Conservation (phyloP, 306 rosid genomes). For the Begonia masoniana region DNA sequence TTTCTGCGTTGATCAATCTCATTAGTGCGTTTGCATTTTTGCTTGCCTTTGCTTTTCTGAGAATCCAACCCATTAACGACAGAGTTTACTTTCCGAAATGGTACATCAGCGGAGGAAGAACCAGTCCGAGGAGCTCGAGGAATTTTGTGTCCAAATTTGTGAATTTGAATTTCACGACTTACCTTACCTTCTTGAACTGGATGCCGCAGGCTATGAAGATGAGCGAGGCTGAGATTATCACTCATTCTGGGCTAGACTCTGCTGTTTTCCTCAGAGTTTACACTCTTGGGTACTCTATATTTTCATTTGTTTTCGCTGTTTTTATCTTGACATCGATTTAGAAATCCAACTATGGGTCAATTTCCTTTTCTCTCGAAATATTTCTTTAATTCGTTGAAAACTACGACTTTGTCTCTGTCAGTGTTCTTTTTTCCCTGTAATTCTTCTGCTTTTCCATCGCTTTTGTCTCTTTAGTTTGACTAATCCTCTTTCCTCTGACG, state of each 20-base stretch:
- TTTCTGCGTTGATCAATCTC: slow-evolving; percentile 73
- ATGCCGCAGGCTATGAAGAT: slow-evolving; percentile 89
- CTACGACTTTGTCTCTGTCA: too few relatives aligned
- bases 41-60: slow-evolving; percentile 75
- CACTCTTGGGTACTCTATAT: slow-evolving; percentile 51
- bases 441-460: too few relatives aligned
- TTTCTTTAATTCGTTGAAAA: too few relatives aligned
- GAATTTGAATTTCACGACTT: slow-evolving; percentile 66
- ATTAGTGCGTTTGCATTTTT: slow-evolving; percentile 61
- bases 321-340: too few relatives aligned
- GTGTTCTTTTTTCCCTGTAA: too few relatives aligned
- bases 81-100: slow-evolving; percentile 89
- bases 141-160: slow-evolving; percentile 76
- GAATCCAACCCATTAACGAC: slow-evolving; percentile 87
- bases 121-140: slow-evolving; percentile 48
- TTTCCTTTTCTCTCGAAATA: too few relatives aligned
- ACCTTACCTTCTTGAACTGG: slow-evolving; percentile 78
- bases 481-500: too few relatives aligned
- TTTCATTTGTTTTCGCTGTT: too few relatives aligned
- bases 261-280: slow-evolving; percentile 92
- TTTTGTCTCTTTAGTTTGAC: too few relatives aligned
- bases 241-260: slow-evolving; percentile 94
- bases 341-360: too few relatives aligned
- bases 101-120: slow-evolving; percentile 62
- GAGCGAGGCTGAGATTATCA: slow-evolving; percentile 65